Percentiles rank a stretch among this genome's conserved stretches.
These are phyloP conservation scores for Hypsizygus marmoreus DNA, from an alignment of 768 basidiomycete species.

Conservation along the genomic window DNA sequence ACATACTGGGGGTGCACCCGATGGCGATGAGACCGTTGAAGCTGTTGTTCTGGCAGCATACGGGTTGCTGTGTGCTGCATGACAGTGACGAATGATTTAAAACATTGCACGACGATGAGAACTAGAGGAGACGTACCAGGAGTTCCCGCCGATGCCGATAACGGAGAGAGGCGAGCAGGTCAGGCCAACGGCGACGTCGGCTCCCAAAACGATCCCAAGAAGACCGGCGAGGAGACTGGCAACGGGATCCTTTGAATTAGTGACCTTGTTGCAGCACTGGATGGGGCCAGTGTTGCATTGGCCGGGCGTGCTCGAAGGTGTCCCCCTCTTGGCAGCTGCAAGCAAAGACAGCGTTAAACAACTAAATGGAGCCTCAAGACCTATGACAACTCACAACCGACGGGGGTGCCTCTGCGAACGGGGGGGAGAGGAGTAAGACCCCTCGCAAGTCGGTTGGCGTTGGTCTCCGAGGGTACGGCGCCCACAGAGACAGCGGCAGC, in stretches of 20 bases:
- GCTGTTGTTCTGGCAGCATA: slow-evolving; percentile 48
- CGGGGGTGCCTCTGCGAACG: slow-evolving; percentile 35
- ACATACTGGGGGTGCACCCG: slow-evolving; percentile 46
- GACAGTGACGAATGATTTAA: not conserved
- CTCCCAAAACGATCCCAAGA: slow-evolving; percentile 31
- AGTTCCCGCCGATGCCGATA: slow-evolving; percentile 32
- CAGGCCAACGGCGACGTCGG: slow-evolving; percentile 30
- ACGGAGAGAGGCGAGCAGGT: slow-evolving; percentile 35
- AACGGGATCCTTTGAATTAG: slow-evolving; percentile 12
- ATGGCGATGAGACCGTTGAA: slow-evolving; percentile 45
- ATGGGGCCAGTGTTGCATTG: slow-evolving; percentile 44
- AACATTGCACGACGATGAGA: not conserved
- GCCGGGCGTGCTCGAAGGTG: slow-evolving; percentile 36
- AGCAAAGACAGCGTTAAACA: not conserved
- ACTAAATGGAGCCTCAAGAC: too few relatives aligned
- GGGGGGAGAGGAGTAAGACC: slow-evolving; percentile 54
- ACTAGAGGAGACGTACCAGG: slow-evolving; percentile 28
- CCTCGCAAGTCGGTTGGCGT: slow-evolving; percentile 53
- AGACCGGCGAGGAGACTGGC: slow-evolving; percentile 25
- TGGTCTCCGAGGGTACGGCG: slow-evolving; percentile 43
- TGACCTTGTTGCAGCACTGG: slow-evolving; percentile 44
- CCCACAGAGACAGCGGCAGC: slow-evolving; percentile 38
- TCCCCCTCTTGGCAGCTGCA: slow-evolving; percentile 35
- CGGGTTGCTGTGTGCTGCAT: slow-evolving; percentile 37
- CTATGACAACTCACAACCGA: slow-evolving; percentile 27